These are phyloP conservation scores for Gypsophila paniculata DNA, from an alignment of 179 eudicot species.

Conservation along the genomic window DNA sequence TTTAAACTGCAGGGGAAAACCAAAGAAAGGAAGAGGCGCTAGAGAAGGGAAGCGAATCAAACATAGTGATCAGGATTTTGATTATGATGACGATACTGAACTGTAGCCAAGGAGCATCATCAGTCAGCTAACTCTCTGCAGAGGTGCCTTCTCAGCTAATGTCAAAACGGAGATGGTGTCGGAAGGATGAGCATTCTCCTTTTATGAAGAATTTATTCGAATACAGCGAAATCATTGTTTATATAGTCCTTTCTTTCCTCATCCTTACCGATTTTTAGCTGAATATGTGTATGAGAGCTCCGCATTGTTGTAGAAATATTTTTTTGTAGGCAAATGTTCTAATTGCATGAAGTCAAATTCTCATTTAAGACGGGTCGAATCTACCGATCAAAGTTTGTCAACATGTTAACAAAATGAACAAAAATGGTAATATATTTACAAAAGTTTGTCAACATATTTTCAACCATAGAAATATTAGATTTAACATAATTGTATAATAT, in stretches of 20 bases:
- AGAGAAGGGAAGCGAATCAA: slow-evolving; percentile 74
- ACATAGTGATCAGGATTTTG: slow-evolving; percentile 76
- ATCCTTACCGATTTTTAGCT: background rate
- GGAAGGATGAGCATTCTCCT: slow-evolving; percentile 3
- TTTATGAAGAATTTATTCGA: slow-evolving; percentile 1
- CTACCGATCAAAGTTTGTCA: no score
- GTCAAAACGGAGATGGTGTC: background rate
- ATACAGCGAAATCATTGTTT: slow-evolving; percentile 8
- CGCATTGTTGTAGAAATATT: background rate
- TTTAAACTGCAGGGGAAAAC: slow-evolving; percentile 57
- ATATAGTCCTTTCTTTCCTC: background rate
- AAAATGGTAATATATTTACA: no score
- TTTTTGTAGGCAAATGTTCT: background rate
- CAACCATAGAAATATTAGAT: no score
- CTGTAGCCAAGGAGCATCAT: slow-evolving; percentile 20
- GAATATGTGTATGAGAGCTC: background rate
- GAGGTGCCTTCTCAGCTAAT: background rate
- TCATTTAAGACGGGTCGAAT: no score
- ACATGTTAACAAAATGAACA: no score
- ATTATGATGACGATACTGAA: slow-evolving; percentile 82
- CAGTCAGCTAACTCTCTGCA: slow-evolving; percentile 7
- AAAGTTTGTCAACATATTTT: no score
- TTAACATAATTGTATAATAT: no score
- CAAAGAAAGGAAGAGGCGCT: slow-evolving; percentile 77
- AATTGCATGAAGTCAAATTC: background rate